Evolutionary conservation across 345 rosid genomes (phyloP).

Genomic region (Nasturtium officinale): DNA sequence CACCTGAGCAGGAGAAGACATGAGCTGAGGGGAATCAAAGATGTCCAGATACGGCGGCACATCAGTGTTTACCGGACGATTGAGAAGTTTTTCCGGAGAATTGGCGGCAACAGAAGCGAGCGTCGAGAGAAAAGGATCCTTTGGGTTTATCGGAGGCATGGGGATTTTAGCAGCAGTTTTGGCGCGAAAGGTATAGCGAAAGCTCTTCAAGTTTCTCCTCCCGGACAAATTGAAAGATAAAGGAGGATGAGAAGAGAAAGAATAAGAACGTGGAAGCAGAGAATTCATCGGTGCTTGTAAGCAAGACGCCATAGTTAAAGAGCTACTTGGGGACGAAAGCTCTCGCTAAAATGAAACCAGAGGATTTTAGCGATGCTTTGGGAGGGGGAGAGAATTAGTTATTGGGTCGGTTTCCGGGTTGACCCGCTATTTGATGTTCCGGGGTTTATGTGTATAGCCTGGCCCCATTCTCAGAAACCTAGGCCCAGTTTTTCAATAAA

Average conservation of each 20-base stretch:
- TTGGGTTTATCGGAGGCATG: slow-evolving; percentile 71
- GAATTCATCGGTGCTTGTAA: slow-evolving; percentile 53
- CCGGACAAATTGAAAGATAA: slow-evolving; percentile 41
- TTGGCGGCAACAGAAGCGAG: slow-evolving; percentile 64
- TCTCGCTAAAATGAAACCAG: slow-evolving; percentile 38
- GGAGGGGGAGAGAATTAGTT: background rate
- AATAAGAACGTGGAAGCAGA: slow-evolving; percentile 43
- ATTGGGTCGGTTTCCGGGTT: background rate
- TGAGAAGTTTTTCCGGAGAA: slow-evolving; percentile 59
- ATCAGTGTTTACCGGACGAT: slow-evolving; percentile 53
- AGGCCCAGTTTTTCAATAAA: background rate
- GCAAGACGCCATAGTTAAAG: slow-evolving; percentile 50
- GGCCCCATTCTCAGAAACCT: background rate
- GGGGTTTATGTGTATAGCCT: background rate
- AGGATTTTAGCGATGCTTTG: slow-evolving; percentile 29
- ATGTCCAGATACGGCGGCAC: slow-evolving; percentile 74
- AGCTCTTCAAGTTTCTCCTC: slow-evolving; percentile 42
- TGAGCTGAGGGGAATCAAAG: slow-evolving; percentile 72
- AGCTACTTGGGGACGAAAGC: slow-evolving; percentile 21
- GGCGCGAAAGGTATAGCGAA: slow-evolving; percentile 42
- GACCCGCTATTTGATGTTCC: background rate
- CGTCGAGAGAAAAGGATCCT: slow-evolving; percentile 69
- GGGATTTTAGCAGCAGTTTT: slow-evolving; percentile 60
- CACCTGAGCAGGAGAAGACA: slow-evolving; percentile 85
- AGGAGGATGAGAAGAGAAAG: slow-evolving; percentile 24